Evolutionary conservation across 352 stramenopile genomes (phyloP), one percentile per base, ranked within the genome.

Genomic region (Phytophthora podocarpi): DNA sequence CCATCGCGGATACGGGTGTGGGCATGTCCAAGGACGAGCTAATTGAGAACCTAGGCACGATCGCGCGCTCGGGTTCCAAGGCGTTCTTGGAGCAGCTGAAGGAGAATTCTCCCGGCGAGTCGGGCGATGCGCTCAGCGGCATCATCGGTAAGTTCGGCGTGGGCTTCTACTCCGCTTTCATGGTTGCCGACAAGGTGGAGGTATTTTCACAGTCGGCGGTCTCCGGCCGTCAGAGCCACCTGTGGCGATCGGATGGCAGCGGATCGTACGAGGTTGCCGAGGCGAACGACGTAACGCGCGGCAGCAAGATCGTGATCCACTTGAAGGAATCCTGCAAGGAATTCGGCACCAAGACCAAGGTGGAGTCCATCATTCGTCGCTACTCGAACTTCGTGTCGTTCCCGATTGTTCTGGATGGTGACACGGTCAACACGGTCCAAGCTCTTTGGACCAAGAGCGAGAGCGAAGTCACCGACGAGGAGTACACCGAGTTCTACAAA

Each of bases 341-440:
- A 61, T 99, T 97, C 58, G 82, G 87, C 24, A 95, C 89, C 12
- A 80, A 91, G 27, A 68, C 96, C 59, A 95, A 90, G 41, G 88
- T 99, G 16, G 87, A 99, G 72, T 89, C 85, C 28, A 97, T 99
- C 68, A 96, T 99, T 53, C 97, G 98, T 55, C 97, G 98, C 70
- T 99, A 99, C 84, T 99, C 95, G 30, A 99, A 99, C 72, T 99
- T 99, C 74, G 97, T 99, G 12, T 96, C 93, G 48, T 99, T 99
- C 79, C 98, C 98, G 21, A 99, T 99, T 59, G 78, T 94, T 48
- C 74, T 99, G 20, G 99, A 99, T 72, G 97, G 91, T 6, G 88
- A 98, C 54, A 87, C 89, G 1, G 97, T 99, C 21, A 99, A 99
- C 82, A 99, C 97, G 1, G 90, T 99, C 30, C 87, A 99, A 59